These are phyloP conservation scores for Cordia subcordata DNA, from an alignment of 257 asterid species.

Conservation along the genomic window DNA sequence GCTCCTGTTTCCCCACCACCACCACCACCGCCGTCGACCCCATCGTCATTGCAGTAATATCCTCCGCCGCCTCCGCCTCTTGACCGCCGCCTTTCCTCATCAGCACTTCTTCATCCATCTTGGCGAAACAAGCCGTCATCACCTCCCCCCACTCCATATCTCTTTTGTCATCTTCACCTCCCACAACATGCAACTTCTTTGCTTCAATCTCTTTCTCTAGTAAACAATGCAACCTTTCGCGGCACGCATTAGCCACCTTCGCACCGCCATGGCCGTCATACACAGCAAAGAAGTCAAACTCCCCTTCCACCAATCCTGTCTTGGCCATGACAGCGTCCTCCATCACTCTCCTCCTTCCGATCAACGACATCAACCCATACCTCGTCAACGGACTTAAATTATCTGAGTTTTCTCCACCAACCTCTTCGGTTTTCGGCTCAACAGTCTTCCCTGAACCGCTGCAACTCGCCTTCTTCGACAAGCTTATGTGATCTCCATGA, in stretches of 20 bases:
- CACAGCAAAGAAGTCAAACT: constrained; percentile 40
- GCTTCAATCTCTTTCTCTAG: constrained; percentile 25
- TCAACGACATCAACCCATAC: constrained; percentile 38
- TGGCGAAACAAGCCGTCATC: constrained; percentile 31
- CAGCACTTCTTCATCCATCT: constrained; percentile 39
- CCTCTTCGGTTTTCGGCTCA: background rate
- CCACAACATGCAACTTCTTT: background rate
- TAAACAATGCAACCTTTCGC: constrained; percentile 33
- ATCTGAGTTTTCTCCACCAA: too few species aligned
- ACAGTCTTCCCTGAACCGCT: too few species aligned
- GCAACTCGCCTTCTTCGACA: too few species aligned
- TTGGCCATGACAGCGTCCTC: constrained; percentile 43
- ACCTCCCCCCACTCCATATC: constrained; percentile 36
- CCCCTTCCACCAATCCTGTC: constrained; percentile 18
- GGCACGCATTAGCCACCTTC: constrained; percentile 39
- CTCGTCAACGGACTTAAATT: constrained; percentile 4
- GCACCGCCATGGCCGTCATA: constrained; percentile 58
- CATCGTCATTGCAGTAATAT: constrained; percentile 1
- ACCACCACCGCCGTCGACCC: constrained; percentile 61
- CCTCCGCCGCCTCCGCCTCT: background rate
- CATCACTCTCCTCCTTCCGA: constrained; percentile 61
- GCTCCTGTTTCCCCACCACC: constrained; percentile 38
- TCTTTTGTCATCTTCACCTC: background rate
- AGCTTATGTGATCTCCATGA: too few species aligned
- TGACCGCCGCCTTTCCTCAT: background rate